Evolutionary conservation across 2,329 filamentous ascomycete species (phyloP).

Genomic region (Hymenoscyphus salicellus): DNA sequence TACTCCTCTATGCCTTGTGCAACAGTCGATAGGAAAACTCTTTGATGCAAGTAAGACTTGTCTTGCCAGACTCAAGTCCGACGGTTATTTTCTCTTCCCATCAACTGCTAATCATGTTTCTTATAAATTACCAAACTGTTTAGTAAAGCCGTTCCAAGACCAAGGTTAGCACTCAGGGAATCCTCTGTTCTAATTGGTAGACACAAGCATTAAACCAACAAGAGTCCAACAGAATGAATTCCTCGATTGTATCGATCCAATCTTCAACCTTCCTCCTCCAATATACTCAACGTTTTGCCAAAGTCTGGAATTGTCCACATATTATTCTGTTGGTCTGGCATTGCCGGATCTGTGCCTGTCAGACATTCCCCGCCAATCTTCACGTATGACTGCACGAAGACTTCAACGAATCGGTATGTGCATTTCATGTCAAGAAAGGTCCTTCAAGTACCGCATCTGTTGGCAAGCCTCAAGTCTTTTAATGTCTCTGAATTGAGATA

Average conservation of each 20-base stretch:
- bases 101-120: too few relatives aligned
- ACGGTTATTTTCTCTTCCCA: too few relatives aligned
- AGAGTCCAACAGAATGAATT: not conserved
- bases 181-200: slow-evolving; percentile 7
- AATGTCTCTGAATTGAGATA: not conserved
- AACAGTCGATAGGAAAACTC: too few relatives aligned
- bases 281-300: not conserved
- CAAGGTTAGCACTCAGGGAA: not conserved
- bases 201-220: not conserved
- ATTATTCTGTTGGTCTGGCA: not conserved
- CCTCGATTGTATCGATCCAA: not conserved
- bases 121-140: not conserved
- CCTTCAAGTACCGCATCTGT: not conserved
- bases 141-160: not conserved
- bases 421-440: not conserved
- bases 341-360: not conserved
- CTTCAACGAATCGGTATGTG: not conserved
- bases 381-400: not conserved
- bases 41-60: too few relatives aligned
- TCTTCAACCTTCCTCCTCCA: not conserved
- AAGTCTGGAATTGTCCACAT: not conserved
- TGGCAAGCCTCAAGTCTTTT: not conserved
- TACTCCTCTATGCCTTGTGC: too few relatives aligned
- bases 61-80: too few relatives aligned
- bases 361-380: not conserved